Percentiles rank a stretch among this genome's conserved stretches.
phyloP scores from a whole-genome alignment of 2,329 filamentous ascomycete genomes.

The Dryadomyces sulphureus region DNA sequence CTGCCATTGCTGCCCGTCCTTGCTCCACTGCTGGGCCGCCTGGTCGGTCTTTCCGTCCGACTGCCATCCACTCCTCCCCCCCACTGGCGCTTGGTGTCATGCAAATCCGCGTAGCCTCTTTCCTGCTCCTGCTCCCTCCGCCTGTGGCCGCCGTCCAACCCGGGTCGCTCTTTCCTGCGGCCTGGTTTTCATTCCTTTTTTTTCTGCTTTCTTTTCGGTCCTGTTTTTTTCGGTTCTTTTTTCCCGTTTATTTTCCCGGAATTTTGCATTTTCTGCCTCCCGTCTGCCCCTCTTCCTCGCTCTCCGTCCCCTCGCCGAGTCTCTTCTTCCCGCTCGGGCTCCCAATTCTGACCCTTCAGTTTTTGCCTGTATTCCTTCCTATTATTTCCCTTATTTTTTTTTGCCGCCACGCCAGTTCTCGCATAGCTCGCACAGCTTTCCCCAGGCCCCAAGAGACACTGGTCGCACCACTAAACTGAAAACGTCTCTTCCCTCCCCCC shows the following conservation, averaged over 20 bases:
- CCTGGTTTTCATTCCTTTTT: background rate
- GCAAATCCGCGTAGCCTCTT: background rate
- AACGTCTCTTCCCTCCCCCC: background rate
- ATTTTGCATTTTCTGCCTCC: no score
- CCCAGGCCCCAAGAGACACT: background rate
- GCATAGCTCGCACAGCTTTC: slow-evolving; percentile 1
- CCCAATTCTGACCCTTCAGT: no score
- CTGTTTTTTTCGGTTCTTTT: background rate
- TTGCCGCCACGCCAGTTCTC: no score
- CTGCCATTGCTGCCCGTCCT: no score
- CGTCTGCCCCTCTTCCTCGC: no score
- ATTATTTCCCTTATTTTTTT: no score
- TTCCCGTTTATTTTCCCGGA: background rate
- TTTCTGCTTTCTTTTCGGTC: background rate
- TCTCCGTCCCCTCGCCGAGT: no score
- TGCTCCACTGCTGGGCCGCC: background rate
- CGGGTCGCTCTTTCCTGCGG: background rate
- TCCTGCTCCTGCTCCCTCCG: background rate
- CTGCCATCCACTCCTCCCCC: background rate
- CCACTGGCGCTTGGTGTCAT: background rate
- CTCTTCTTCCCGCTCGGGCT: no score
- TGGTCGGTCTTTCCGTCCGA: background rate
- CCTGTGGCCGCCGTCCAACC: background rate
- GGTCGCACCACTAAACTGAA: background rate
- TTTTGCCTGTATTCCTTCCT: background rate